These are phyloP conservation scores for Pilatotrama ljubarskyi DNA, from an alignment of 768 basidiomycete species.

Conservation along the genomic window DNA sequence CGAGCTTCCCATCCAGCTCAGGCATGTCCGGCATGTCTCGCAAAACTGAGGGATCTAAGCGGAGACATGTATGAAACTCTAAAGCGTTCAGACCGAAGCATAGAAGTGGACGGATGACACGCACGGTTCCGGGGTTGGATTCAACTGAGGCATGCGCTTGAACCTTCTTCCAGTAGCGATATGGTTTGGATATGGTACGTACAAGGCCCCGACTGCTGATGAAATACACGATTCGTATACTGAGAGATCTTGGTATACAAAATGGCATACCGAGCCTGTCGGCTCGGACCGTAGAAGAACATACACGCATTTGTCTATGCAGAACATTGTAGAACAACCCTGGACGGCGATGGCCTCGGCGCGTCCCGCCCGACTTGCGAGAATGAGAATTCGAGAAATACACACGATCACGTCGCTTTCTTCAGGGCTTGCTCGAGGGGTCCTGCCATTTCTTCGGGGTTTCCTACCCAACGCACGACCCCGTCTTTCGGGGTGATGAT, in stretches of 20 bases:
- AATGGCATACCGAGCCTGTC: neutral
- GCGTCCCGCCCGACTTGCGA: neutral
- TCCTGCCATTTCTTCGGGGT: conserved; percentile 30
- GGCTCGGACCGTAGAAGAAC: neutral
- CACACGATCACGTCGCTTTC: conserved; percentile 11
- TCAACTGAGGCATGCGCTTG: neutral
- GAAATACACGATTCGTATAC: neutral
- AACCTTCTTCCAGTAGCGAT: neutral
- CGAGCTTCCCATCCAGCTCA: neutral
- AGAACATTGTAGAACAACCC: neutral
- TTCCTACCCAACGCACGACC: conserved; percentile 31
- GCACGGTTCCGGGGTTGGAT: neutral
- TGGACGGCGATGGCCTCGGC: neutral
- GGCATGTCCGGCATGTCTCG: neutral
- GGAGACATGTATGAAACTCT: conserved; percentile 12
- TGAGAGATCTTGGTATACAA: neutral
- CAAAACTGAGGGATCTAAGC: neutral
- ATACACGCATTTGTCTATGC: neutral
- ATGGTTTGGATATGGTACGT: too few relatives aligned
- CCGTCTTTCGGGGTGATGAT: conserved; percentile 31
- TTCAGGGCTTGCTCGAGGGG: conserved; percentile 25
- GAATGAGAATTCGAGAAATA: too few relatives aligned
- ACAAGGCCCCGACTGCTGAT: neutral
- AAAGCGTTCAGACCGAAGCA: neutral
- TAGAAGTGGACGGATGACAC: neutral